These are phyloP conservation scores for Stephanodiscus triporus DNA, from an alignment of 108 stramenopile genomes.

Conservation along the genomic window DNA sequence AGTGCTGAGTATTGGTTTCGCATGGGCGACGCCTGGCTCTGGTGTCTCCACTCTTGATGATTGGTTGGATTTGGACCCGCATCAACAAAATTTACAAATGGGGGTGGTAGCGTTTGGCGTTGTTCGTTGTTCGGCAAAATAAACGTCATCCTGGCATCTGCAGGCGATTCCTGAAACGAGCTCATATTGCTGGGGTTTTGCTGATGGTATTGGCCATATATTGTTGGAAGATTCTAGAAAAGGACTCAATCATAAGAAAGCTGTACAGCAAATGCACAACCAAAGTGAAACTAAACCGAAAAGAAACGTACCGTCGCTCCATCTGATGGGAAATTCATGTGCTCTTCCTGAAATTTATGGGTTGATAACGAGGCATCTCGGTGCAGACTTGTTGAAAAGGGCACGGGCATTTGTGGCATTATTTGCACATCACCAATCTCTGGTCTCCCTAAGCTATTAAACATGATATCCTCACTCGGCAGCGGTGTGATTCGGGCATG, in stretches of 20 bases:
- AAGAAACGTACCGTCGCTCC: slow-evolving; percentile 18
- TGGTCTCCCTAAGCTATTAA: not conserved
- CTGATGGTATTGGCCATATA: slow-evolving; percentile 30
- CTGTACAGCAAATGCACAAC: not conserved
- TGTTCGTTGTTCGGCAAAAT: slow-evolving; percentile 22
- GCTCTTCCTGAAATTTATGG: slow-evolving; percentile 1
- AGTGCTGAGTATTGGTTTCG: slow-evolving; percentile 36
- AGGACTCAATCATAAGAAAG: not conserved
- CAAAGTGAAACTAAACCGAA: slow-evolving; percentile 1
- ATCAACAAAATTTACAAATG: slow-evolving; percentile 9
- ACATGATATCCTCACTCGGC: slow-evolving; percentile 1
- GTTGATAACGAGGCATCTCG: slow-evolving; percentile 11
- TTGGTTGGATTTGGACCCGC: slow-evolving; percentile 15
- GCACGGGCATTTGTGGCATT: not conserved
- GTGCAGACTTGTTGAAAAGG: slow-evolving; percentile 4
- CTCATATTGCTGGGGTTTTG: slow-evolving; percentile 19
- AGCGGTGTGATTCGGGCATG: slow-evolving; percentile 53
- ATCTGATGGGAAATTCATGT: slow-evolving; percentile 3
- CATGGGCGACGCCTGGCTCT: slow-evolving; percentile 9
- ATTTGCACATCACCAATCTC: slow-evolving; percentile 9
- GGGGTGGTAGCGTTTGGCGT: slow-evolving; percentile 7
- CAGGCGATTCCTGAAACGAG: slow-evolving; percentile 20
- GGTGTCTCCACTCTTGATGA: slow-evolving; percentile 36
- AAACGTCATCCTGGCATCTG: slow-evolving; percentile 4
- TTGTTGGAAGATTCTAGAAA: slow-evolving; percentile 27